Percentiles rank a stretch among this genome's conserved stretches.
Evolutionary conservation across 139 green algal genomes (phyloP).

Genomic region (Cymbomonas tetramitiformis): DNA sequence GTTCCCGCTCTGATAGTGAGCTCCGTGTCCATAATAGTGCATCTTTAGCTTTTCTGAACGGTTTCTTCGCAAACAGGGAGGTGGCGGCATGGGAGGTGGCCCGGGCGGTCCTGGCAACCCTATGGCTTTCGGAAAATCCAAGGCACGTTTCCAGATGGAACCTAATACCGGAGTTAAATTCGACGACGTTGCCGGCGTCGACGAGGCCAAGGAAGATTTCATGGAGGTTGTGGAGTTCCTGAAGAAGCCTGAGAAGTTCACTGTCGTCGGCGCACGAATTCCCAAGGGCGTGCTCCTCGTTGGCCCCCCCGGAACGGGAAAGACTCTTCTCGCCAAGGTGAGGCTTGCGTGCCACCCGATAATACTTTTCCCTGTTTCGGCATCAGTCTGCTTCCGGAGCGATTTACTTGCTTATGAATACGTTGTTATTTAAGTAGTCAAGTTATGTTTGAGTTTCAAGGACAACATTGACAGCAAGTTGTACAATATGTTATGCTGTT

Average conservation of each 20-base stretch:
- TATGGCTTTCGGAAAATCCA: conserved; percentile 89
- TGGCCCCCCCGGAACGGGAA: conserved; percentile 85
- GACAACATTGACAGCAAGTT: no score
- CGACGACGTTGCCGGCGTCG: conserved; percentile 88
- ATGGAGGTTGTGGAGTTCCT: conserved; percentile 99
- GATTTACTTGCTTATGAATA: no score
- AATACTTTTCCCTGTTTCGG: no score
- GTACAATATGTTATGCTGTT: no score
- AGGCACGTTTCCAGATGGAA: conserved; percentile 98
- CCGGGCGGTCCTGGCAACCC: conserved; percentile 83
- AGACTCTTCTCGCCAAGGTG: conserved; percentile 96
- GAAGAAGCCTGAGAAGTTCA: conserved; percentile 98
- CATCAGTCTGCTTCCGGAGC: no score
- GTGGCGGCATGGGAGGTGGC: conserved; percentile 27
- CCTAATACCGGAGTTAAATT: conserved; percentile 97
- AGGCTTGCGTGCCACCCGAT: no score
- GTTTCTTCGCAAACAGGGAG: background rate
- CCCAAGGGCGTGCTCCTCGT: conserved; percentile 95
- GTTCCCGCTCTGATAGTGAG: no score
- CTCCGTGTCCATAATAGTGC: no score
- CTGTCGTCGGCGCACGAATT: conserved; percentile 88
- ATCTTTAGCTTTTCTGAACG: no score
- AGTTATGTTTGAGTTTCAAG: no score
- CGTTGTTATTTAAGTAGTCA: no score
- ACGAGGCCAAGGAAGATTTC: conserved; percentile 99